Evolutionary conservation across 257 asterid species (phyloP).

Genomic region (Solanum tacnaense): DNA sequence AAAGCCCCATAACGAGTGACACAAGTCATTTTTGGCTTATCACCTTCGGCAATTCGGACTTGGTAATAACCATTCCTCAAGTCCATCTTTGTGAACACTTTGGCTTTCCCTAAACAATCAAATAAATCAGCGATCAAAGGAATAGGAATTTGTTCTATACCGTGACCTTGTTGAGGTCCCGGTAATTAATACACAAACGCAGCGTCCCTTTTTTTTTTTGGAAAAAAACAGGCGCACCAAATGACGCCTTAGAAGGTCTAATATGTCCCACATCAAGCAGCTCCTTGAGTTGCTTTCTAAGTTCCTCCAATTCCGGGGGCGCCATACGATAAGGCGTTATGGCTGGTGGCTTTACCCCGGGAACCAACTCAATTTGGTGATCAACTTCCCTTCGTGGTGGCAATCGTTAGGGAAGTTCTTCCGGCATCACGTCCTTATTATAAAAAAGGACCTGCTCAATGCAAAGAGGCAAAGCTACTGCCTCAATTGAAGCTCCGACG

Average conservation of each 20-base stretch:
- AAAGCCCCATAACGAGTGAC: no score
- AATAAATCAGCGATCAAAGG: no score
- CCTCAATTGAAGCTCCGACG: background rate
- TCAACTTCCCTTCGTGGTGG: background rate
- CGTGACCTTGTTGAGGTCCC: background rate
- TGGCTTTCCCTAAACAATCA: background rate
- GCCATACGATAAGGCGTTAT: background rate
- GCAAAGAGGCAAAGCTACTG: background rate
- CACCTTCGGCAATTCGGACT: no score
- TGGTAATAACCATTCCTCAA: no score
- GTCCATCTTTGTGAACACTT: background rate
- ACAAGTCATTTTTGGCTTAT: no score
- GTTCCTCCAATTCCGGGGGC: background rate
- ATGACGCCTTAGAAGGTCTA: background rate
- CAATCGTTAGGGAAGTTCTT: background rate
- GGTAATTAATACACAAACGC: no score
- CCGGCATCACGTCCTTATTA: fast-evolving
- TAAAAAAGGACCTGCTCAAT: background rate
- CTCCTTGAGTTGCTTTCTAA: background rate
- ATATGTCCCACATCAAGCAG: background rate
- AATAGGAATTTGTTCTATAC: no score
- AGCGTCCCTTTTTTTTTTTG: no score
- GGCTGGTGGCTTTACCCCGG: background rate
- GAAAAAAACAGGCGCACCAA: background rate
- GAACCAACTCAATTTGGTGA: no score